A percentile compares a stretch with the other conserved stretches of the same genome.
phyloP scores from a whole-genome alignment of 1,139 yeast genomes.

The Entelexis sorbosivorans region DNA sequence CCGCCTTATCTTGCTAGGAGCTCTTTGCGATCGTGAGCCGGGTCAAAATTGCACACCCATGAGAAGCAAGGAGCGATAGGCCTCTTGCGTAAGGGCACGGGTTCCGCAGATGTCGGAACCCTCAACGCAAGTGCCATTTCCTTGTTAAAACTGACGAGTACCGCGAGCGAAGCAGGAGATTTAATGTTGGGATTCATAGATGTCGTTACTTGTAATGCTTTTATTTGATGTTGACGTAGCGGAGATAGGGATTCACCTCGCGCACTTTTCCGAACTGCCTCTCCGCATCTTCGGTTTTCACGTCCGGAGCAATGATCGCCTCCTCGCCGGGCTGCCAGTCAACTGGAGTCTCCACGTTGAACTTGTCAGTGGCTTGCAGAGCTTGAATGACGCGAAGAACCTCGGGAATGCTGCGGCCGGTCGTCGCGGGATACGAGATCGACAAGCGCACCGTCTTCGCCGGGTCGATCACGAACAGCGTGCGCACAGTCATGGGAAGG shows the following conservation, averaged over 20 bases:
- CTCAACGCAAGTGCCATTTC: too few relatives aligned
- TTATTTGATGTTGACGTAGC: conserved; percentile 31
- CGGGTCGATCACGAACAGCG: conserved; percentile 83
- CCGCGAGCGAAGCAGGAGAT: too few relatives aligned
- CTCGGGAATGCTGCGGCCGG: conserved; percentile 83
- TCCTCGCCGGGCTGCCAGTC: conserved; percentile 66
- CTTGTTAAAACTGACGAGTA: too few relatives aligned
- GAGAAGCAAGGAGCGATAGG: too few relatives aligned
- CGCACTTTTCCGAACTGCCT: conserved; percentile 70
- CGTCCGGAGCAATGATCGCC: conserved; percentile 78
- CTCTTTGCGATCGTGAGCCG: too few relatives aligned
- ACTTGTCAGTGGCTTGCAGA: conserved; percentile 65
- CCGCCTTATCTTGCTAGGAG: too few relatives aligned
- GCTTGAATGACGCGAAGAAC: conserved; percentile 80
- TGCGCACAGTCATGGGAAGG: conserved; percentile 69
- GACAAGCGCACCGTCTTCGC: conserved; percentile 70
- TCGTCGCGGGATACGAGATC: conserved; percentile 79
- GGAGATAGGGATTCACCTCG: conserved; percentile 73
- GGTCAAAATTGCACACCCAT: too few relatives aligned
- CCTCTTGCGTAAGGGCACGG: too few relatives aligned
- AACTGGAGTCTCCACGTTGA: conserved; percentile 75
- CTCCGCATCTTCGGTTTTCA: conserved; percentile 68
- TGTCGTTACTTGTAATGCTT: too few relatives aligned
- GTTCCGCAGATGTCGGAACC: too few relatives aligned
- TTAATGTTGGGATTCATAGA: too few relatives aligned